A percentile compares a stretch with the other conserved stretches of the same genome.
Evolutionary conservation across 1,284 basidiomycete genomes (phyloP).

Genomic region (Boletus semigastroideus): DNA sequence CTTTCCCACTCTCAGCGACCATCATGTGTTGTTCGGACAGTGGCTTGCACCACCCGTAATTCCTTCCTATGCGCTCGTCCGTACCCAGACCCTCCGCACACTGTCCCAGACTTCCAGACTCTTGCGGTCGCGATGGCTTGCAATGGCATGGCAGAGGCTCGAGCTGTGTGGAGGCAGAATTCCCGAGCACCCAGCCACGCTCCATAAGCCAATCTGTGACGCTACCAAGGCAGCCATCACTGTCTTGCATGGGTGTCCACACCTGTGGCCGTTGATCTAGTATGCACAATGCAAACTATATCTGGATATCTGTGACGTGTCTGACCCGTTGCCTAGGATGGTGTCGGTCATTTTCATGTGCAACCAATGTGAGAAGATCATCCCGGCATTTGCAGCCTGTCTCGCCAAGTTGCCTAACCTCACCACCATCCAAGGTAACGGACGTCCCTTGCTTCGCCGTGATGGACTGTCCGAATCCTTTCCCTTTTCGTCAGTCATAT

Average conservation of each 20-base stretch:
- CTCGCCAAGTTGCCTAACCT: slow-evolving; percentile 36
- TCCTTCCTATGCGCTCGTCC: background rate
- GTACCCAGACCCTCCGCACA: background rate
- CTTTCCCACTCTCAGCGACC: too few relatives aligned
- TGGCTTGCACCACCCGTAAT: background rate
- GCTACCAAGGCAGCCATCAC: background rate
- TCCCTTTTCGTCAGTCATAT: background rate
- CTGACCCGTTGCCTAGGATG: background rate
- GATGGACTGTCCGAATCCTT: background rate
- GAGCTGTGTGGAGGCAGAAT: slow-evolving; percentile 2
- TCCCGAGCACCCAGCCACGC: background rate
- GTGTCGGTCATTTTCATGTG: slow-evolving; percentile 22
- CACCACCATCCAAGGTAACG: slow-evolving; percentile 29
- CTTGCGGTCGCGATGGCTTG: slow-evolving; percentile 8
- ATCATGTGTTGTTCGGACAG: too few relatives aligned
- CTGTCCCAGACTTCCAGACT: slow-evolving; percentile 6
- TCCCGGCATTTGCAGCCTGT: slow-evolving; percentile 33
- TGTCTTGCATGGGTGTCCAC: slow-evolving; percentile 5
- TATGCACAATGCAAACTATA: background rate
- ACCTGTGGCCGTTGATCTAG: slow-evolving; percentile 11
- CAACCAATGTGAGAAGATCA: slow-evolving; percentile 13
- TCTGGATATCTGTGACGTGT: background rate
- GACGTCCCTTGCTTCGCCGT: slow-evolving; percentile 23
- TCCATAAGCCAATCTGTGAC: background rate
- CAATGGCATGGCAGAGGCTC: slow-evolving; percentile 9